Conservation (phyloP, 2,329 filamentous ascomycete genomes). For the Aspergillus sp. region DNA sequence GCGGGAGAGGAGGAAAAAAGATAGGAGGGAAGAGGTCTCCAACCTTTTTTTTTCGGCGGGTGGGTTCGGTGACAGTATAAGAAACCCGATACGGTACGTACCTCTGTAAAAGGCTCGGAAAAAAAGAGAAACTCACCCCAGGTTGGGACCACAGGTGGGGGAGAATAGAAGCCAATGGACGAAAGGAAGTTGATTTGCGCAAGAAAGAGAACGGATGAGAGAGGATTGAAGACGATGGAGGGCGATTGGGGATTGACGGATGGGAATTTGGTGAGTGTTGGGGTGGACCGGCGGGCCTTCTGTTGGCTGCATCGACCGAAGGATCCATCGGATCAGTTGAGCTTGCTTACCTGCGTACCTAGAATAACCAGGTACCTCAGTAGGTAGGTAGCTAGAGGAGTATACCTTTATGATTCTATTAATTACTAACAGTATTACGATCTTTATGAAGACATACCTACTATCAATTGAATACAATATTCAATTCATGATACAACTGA, state of each 20-base stretch:
- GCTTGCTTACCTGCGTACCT: neutral
- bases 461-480: too few relatives aligned
- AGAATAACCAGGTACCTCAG: too few relatives aligned
- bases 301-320: neutral
- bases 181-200: neutral
- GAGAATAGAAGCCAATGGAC: neutral
- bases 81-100: neutral
- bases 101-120: neutral
- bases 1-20: neutral
- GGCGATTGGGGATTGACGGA: slow-evolving; percentile 3
- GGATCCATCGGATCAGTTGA: slow-evolving; percentile 2
- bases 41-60: neutral
- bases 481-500: too few relatives aligned
- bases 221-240: slow-evolving; percentile 10
- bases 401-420: too few relatives aligned
- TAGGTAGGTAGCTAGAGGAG: too few relatives aligned
- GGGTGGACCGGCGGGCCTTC: neutral
- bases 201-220: slow-evolving; percentile 4
- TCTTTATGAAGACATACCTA: too few relatives aligned
- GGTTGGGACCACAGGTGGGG: neutral
- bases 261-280: neutral
- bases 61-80: too few relatives aligned
- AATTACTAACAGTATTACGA: too few relatives aligned
- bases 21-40: neutral
- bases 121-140: slow-evolving; percentile 4